These are phyloP conservation scores for Ormosia semicastrata DNA, from an alignment of 306 rosid species.

Conservation along the genomic window DNA sequence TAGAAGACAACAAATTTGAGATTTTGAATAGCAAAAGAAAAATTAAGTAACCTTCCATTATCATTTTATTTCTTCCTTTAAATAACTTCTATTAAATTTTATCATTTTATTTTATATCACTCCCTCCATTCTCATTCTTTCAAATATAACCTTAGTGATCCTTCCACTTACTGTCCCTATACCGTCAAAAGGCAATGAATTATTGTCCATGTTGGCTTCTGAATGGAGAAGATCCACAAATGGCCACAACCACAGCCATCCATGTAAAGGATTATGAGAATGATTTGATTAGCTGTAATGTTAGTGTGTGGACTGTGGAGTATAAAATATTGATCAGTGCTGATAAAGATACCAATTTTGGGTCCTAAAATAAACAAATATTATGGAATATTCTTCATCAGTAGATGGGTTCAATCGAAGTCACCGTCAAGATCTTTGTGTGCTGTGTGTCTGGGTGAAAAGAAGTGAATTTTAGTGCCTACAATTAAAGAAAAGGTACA, in stretches of 20 bases:
- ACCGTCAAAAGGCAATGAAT: neutral
- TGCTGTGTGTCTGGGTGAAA: neutral
- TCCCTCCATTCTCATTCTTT: too few relatives aligned
- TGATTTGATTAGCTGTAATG: neutral
- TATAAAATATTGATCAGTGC: neutral
- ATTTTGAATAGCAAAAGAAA: too few relatives aligned
- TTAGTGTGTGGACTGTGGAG: neutral
- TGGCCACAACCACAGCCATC: neutral
- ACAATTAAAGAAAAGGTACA: neutral
- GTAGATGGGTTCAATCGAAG: neutral
- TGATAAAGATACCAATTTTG: neutral
- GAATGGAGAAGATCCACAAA: neutral
- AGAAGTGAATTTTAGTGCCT: neutral
- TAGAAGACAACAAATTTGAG: too few relatives aligned
- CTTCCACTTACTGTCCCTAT: slow-evolving; percentile 10
- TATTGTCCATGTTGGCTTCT: neutral
- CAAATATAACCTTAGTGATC: slow-evolving; percentile 1
- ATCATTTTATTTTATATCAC: too few relatives aligned
- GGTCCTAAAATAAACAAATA: neutral
- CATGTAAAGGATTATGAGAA: neutral
- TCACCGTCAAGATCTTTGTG: neutral
- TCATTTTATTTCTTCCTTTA: too few relatives aligned
- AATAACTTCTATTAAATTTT: too few relatives aligned
- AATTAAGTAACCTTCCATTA: too few relatives aligned
- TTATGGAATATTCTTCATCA: neutral